phyloP scores from a whole-genome alignment of 345 rosid species.

The Zanthoxylum bungeanum region DNA sequence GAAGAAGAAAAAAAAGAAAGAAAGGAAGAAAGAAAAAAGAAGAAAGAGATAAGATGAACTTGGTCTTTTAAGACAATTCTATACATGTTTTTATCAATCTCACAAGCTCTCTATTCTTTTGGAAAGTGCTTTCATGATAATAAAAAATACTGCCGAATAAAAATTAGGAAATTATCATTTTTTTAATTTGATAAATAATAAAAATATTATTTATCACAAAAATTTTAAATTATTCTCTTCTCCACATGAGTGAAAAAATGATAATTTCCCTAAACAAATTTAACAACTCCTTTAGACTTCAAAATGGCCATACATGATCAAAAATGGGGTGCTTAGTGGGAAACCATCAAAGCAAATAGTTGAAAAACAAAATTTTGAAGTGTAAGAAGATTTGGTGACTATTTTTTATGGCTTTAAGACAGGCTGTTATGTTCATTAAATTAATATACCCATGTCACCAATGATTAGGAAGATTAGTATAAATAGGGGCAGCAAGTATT shows the following conservation, averaged over 20 bases:
- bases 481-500: conserved; percentile 14
- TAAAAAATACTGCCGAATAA: neutral
- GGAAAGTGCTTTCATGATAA: conserved; percentile 8
- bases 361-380: neutral
- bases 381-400: neutral
- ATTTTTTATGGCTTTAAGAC: conserved; percentile 14
- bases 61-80: neutral
- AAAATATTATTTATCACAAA: too few relatives aligned
- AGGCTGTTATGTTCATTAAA: conserved; percentile 22
- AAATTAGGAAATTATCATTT: too few relatives aligned
- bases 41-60: neutral
- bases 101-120: neutral
- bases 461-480: conserved; percentile 20
- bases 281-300: conserved; percentile 13
- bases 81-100: neutral
- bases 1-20: too few relatives aligned
- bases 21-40: too few relatives aligned
- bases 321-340: neutral
- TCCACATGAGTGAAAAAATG: too few relatives aligned
- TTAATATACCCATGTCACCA: neutral
- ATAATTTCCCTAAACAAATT: too few relatives aligned
- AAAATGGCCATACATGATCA: neutral
- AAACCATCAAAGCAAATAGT: conserved; percentile 2
- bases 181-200: too few relatives aligned
- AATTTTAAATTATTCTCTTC: too few relatives aligned